These are phyloP conservation scores for Paramecium tetraurelia DNA, from an alignment of 73 alveolate genomes.

Conservation along the genomic window DNA sequence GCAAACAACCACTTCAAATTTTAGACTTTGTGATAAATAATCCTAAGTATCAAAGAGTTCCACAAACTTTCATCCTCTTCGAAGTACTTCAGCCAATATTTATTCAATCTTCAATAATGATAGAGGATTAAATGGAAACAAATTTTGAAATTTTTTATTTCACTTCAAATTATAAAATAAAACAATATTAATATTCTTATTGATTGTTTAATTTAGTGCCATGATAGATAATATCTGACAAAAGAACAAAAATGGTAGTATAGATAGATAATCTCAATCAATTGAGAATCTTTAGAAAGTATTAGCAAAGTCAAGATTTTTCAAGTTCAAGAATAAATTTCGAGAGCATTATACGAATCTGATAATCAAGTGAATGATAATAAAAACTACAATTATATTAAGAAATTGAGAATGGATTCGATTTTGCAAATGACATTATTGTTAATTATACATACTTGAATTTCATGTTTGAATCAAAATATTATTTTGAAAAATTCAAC, in stretches of 20 bases:
- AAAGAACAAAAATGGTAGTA: background rate
- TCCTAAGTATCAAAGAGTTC: background rate
- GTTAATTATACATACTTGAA: too few relatives aligned
- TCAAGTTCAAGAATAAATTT: background rate
- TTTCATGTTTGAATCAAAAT: too few relatives aligned
- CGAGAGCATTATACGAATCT: background rate
- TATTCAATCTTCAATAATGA: background rate
- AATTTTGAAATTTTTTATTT: background rate
- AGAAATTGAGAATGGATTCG: background rate
- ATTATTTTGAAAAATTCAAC: too few relatives aligned
- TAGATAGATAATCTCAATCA: background rate
- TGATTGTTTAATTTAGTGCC: background rate
- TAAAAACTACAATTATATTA: background rate
- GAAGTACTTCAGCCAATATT: slow-evolving; percentile 21
- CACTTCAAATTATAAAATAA: background rate
- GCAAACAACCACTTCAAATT: background rate
- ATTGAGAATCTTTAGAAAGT: background rate
- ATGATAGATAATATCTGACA: background rate
- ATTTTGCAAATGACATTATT: too few relatives aligned
- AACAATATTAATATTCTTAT: background rate
- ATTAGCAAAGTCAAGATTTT: background rate
- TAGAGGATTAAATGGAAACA: background rate
- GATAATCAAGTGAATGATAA: slow-evolving; percentile 19
- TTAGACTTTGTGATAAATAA: background rate
- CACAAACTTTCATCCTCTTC: background rate